Evolutionary conservation across 768 basidiomycete species (phyloP).

Genomic region (Tremella yokohamensis): DNA sequence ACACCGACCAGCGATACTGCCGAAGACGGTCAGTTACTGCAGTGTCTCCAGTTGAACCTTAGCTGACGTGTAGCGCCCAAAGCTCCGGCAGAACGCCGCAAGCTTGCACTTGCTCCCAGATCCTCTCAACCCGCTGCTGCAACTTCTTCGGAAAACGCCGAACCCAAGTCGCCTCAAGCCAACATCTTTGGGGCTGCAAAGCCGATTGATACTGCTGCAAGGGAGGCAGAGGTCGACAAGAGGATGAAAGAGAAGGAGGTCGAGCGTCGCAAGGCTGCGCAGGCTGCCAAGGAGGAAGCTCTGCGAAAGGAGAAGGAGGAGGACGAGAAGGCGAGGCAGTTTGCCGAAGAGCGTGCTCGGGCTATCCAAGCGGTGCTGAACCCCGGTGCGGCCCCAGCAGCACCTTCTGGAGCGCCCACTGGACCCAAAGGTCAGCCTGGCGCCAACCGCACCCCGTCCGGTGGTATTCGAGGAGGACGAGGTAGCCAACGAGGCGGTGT

Average conservation of each 20-base stretch:
- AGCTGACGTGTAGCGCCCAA: slow-evolving; percentile 52
- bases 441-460: neutral
- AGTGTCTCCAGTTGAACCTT: no score
- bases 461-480: neutral
- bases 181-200: slow-evolving; percentile 89
- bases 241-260: slow-evolving; percentile 42
- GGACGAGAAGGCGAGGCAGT: slow-evolving; percentile 25
- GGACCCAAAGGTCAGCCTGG: slow-evolving; percentile 7
- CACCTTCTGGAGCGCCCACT: slow-evolving; percentile 9
- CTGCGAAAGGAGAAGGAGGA: slow-evolving; percentile 31
- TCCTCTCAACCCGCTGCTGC: slow-evolving; percentile 58
- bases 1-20: slow-evolving; percentile 31
- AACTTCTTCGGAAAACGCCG: slow-evolving; percentile 58
- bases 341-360: slow-evolving; percentile 51
- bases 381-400: slow-evolving; percentile 1
- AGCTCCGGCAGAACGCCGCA: slow-evolving; percentile 71
- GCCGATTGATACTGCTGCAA: slow-evolving; percentile 75
- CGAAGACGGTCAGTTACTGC: neutral
- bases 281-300: slow-evolving; percentile 36
- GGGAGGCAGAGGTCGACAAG: slow-evolving; percentile 56
- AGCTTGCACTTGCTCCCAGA: slow-evolving; percentile 81
- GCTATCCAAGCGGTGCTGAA: slow-evolving; percentile 54
- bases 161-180: slow-evolving; percentile 55
- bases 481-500: slow-evolving; percentile 2
- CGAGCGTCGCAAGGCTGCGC: slow-evolving; percentile 34